phyloP scores from a whole-genome alignment of 1,284 basidiomycete genomes.

The Sanghuangporus sanghuang region DNA sequence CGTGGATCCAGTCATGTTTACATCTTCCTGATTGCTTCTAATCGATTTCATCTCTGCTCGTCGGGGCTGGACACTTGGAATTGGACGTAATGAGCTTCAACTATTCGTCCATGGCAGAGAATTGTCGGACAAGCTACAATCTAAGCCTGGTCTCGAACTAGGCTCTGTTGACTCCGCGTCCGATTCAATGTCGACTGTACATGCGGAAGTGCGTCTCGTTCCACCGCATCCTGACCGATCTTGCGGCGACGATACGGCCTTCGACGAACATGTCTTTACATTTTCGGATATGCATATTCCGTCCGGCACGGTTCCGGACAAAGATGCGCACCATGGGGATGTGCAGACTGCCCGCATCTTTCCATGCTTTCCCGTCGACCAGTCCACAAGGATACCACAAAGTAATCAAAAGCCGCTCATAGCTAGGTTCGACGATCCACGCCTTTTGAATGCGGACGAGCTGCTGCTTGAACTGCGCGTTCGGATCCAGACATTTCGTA shows the following conservation, averaged over 20 bases:
- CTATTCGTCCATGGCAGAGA: not conserved
- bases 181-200: not conserved
- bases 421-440: not conserved
- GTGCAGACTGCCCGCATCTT: not conserved
- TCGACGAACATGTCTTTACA: slow-evolving; percentile 3
- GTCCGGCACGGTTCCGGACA: not conserved
- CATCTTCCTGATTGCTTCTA: not conserved
- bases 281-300: not conserved
- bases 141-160: not conserved
- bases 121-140: not conserved
- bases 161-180: not conserved
- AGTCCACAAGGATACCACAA: not conserved
- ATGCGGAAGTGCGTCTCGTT: not conserved
- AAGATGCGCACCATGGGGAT: not conserved
- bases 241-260: not conserved
- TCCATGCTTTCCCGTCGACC: not conserved
- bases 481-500: not conserved
- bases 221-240: not conserved
- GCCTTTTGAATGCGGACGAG: slow-evolving; percentile 1
- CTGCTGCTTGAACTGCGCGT: slow-evolving; percentile 8
- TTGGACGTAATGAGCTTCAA: not conserved
- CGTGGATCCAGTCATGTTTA: not conserved
- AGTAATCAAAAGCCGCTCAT: not conserved
- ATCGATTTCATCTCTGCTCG: not conserved
- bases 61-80: not conserved